Percentiles rank a stretch among this genome's conserved stretches.
These are phyloP conservation scores for Hordeum marinum DNA, from an alignment of 176 grass and related monocot species.

Conservation along the genomic window DNA sequence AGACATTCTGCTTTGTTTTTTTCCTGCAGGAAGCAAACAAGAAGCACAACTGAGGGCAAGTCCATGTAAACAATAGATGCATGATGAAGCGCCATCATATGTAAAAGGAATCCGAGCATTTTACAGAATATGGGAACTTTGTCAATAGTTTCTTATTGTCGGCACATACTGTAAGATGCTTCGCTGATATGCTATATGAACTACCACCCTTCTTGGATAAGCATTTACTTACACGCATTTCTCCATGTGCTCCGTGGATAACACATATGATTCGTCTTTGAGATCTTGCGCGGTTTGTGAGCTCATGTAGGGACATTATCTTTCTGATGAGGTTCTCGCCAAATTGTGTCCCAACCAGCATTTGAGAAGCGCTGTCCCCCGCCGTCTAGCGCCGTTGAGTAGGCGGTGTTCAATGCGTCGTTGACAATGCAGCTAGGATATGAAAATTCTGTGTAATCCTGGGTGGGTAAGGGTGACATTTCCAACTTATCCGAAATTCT, in stretches of 20 bases:
- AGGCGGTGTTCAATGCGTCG: no score
- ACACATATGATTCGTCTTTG: not conserved
- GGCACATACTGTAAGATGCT: slow-evolving; percentile 23
- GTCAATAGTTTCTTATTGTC: slow-evolving; percentile 26
- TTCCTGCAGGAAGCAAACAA: slow-evolving; percentile 1
- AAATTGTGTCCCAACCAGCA: no score
- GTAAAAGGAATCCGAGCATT: slow-evolving; percentile 5
- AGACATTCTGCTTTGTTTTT: not conserved
- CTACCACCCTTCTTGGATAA: not conserved
- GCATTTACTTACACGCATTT: not conserved
- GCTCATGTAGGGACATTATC: not conserved
- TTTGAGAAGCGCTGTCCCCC: no score
- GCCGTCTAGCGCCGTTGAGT: no score
- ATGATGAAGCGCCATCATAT: slow-evolving; percentile 12
- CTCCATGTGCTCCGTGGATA: not conserved
- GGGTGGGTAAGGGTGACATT: no score
- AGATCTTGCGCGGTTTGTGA: not conserved
- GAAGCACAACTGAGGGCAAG: not conserved
- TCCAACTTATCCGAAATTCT: no score
- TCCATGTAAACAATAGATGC: slow-evolving; percentile 23
- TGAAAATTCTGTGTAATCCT: no score
- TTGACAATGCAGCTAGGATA: no score
- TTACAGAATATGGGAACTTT: slow-evolving; percentile 27
- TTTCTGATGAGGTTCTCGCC: no score
- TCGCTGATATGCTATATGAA: slow-evolving; percentile 22